Evolutionary conservation across 2,329 filamentous ascomycete species (phyloP).

Genomic region (Trichoderma semiorbis): DNA sequence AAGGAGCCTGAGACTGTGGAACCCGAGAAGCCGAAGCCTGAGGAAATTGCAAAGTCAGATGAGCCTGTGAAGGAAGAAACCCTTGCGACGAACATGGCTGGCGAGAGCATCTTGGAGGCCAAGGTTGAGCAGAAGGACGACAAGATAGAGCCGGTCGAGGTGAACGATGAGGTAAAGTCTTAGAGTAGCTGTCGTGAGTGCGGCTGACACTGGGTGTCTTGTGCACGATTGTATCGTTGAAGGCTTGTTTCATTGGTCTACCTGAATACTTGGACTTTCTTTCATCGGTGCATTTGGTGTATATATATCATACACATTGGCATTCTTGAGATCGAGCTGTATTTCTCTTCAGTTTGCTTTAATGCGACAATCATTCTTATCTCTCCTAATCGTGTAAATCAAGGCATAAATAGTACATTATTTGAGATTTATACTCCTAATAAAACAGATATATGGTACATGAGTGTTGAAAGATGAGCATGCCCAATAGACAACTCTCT

Average conservation of each 20-base stretch:
- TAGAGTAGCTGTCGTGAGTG: neutral
- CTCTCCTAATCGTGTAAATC: neutral
- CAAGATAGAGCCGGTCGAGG: conserved; percentile 35
- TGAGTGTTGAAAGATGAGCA: neutral
- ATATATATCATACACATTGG: neutral
- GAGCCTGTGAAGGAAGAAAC: conserved; percentile 30
- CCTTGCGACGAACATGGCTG: conserved; percentile 41
- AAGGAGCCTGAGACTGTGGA: neutral
- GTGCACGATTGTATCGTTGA: neutral
- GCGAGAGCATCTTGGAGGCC: conserved; percentile 42
- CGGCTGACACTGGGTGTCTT: neutral
- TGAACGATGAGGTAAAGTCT: conserved; percentile 31
- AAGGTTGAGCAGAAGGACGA: conserved; percentile 35
- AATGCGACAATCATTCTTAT: neutral
- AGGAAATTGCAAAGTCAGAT: neutral
- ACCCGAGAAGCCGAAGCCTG: neutral
- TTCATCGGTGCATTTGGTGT: neutral
- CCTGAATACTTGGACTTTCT: neutral
- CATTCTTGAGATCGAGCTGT: neutral
- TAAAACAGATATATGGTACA: neutral
- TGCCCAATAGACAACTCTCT: neutral
- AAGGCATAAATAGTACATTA: neutral
- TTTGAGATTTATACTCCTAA: neutral
- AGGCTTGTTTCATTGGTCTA: neutral
- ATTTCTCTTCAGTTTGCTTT: neutral